Base-by-base conservation (phyloP, 2,329 filamentous ascomycete species). In the Colletotrichum sp. region DNA sequence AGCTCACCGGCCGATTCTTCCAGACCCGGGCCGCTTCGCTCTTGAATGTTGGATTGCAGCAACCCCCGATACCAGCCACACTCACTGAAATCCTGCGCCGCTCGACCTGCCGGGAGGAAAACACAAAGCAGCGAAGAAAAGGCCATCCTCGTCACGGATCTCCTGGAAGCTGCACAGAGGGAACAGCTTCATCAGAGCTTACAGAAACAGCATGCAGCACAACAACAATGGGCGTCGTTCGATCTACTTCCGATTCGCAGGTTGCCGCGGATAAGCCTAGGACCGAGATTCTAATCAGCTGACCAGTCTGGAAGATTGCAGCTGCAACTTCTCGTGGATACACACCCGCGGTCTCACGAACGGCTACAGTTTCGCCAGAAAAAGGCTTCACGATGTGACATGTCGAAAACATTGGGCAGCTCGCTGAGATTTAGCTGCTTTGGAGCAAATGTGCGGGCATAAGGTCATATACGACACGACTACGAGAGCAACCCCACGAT, bases 231-330 rank as follows among this genome's bases (percentile, higher is more conserved):
- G n/a, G n/a, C n/a, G n/a, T n/a, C n/a, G n/a, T n/a, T n/a, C n/a
- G n/a, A n/a, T n/a, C n/a, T n/a, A 12, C 39, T 43, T 10, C 1
- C n/a, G n/a, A 48, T n/a, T 6, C 5, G 39, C 18, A 10, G 10
- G 43, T 48, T 7, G 43, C 43, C n/a, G n/a, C n/a, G n/a, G n/a
- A n/a, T n/a, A n/a, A 48, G 43, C n/a, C 2, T n/a, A 22, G 18
- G 0, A 7, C 3, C 1, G 43, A 7, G n/a, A 13, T 48, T 4
- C 3, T 1, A 13, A 48, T 10, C 10, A 22, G n/a, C n/a, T n/a
- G n/a, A 8, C 18, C 43, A 8, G n/a, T 13, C 10, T 48, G 9
- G 2, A 48, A 7, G 18, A 22, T 2, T 32, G 30, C 30, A 32
- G 30, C 30, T 32, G 2, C 10, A 48, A 18, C 39, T 22, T 12